Percentiles rank a stretch among this genome's conserved stretches.
These are phyloP conservation scores for Hebeloma cylindrosporum DNA, from an alignment of 768 basidiomycete species.

Conservation along the genomic window DNA sequence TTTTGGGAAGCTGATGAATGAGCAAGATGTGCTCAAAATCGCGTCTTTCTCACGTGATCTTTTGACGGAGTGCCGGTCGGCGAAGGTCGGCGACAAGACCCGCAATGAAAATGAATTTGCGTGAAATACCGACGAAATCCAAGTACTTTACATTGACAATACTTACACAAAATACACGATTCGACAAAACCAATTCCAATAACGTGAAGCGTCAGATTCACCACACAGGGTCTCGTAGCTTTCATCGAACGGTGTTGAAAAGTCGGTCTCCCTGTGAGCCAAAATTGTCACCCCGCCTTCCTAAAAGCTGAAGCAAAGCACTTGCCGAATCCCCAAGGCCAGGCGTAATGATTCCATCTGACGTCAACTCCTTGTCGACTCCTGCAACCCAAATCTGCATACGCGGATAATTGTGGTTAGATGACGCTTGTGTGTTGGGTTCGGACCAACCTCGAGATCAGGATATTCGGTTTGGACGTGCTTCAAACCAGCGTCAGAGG, in stretches of 20 bases:
- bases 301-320: constrained; percentile 9
- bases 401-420: not conserved
- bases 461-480: constrained; percentile 69
- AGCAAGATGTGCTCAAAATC: constrained; percentile 43
- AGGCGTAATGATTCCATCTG: constrained; percentile 80
- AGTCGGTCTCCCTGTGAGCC: constrained; percentile 75
- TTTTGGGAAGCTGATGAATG: constrained; percentile 19
- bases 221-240: not conserved
- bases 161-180: not conserved
- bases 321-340: constrained; percentile 89
- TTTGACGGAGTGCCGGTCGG: not conserved
- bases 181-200: too few relatives aligned
- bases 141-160: not conserved
- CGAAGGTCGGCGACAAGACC: not conserved
- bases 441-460: constrained; percentile 64
- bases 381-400: constrained; percentile 83
- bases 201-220: too few relatives aligned
- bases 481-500: constrained; percentile 69
- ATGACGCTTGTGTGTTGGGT: not conserved
- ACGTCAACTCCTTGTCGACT: constrained; percentile 71
- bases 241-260: constrained; percentile 67
- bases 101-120: too few relatives aligned
- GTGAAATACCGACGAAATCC: too few relatives aligned
- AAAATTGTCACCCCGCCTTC: constrained; percentile 1
- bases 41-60: constrained; percentile 34